These are phyloP conservation scores for Chlorella sorokiniana DNA, from an alignment of 139 green algal genomes.

Conservation along the genomic window DNA sequence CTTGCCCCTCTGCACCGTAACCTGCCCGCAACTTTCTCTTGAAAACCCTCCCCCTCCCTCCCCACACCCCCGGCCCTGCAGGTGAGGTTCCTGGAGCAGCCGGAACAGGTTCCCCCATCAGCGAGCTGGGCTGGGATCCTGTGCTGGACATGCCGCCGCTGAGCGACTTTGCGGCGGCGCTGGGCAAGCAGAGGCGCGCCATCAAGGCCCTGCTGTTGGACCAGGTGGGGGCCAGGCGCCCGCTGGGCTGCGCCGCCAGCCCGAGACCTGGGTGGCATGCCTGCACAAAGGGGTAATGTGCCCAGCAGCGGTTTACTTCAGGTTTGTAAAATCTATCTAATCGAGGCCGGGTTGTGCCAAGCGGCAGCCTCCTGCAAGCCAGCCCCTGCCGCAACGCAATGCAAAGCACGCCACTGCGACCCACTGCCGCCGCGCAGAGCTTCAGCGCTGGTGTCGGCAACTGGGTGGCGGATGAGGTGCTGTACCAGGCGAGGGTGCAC, in stretches of 20 bases:
- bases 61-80: not conserved
- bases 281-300: too few relatives aligned
- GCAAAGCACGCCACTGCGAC: too few relatives aligned
- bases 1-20: too few relatives aligned
- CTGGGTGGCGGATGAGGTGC: constrained; percentile 92
- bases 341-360: not conserved
- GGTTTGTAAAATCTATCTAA: not conserved
- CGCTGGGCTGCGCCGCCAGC: not conserved
- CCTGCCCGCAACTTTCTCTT: not conserved
- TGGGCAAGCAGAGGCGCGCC: constrained; percentile 33
- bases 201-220: constrained; percentile 88
- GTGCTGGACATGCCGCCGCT: constrained; percentile 56
- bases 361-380: not conserved
- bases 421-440: constrained; percentile 41
- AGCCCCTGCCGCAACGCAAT: too few relatives aligned
- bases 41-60: not conserved
- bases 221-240: constrained; percentile 50
- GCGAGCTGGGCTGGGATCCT: constrained; percentile 64
- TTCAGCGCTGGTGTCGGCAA: constrained; percentile 87
- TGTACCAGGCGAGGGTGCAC: constrained; percentile 77
- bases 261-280: too few relatives aligned
- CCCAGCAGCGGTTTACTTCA: too few relatives aligned
- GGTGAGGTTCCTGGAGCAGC: constrained; percentile 32
- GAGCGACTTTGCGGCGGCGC: constrained; percentile 48
- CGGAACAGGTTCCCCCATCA: constrained; percentile 53